Conservation (phyloP, 495 filamentous ascomycete species). For the Acidomyces sp. region DNA sequence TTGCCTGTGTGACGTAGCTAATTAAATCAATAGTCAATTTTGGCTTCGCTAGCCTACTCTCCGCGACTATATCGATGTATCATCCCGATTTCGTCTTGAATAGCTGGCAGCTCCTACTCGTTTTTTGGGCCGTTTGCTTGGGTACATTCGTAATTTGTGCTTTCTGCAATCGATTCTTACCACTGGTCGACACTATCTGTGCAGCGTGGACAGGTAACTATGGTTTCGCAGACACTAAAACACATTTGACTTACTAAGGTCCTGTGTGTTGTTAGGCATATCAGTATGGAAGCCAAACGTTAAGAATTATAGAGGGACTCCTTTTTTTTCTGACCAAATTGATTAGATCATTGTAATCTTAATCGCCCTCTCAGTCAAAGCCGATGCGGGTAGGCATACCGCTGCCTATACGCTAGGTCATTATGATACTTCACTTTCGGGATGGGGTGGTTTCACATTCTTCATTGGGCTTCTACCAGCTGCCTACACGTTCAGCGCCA, state of each 20-base stretch:
- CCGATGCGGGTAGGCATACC: conserved; percentile 1
- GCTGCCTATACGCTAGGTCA: conserved; percentile 8
- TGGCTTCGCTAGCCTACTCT: conserved; percentile 8
- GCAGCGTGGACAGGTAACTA: conserved; percentile 9
- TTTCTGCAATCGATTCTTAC: conserved; percentile 8
- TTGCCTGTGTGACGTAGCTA: neutral
- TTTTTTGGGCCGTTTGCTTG: conserved; percentile 14
- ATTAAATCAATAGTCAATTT: conserved; percentile 6
- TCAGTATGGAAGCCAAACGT: too few relatives aligned
- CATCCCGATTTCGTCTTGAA: conserved; percentile 8
- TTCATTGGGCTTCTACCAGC: conserved; percentile 12
- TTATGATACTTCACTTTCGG: conserved; percentile 7
- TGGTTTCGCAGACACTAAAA: too few relatives aligned
- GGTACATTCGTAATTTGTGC: conserved; percentile 8
- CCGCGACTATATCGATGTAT: conserved; percentile 9
- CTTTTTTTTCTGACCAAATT: too few relatives aligned
- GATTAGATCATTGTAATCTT: conserved; percentile 10
- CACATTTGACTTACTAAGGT: too few relatives aligned
- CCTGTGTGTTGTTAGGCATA: too few relatives aligned
- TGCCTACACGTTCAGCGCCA: conserved; percentile 12
- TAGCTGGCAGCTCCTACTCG: conserved; percentile 10
- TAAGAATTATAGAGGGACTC: too few relatives aligned
- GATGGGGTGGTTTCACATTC: conserved; percentile 9
- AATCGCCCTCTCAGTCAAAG: conserved; percentile 6
- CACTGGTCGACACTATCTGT: conserved; percentile 10